phyloP scores from a whole-genome alignment of 192 early-diverging fungal genomes.

The Mortierella hygrophila region DNA sequence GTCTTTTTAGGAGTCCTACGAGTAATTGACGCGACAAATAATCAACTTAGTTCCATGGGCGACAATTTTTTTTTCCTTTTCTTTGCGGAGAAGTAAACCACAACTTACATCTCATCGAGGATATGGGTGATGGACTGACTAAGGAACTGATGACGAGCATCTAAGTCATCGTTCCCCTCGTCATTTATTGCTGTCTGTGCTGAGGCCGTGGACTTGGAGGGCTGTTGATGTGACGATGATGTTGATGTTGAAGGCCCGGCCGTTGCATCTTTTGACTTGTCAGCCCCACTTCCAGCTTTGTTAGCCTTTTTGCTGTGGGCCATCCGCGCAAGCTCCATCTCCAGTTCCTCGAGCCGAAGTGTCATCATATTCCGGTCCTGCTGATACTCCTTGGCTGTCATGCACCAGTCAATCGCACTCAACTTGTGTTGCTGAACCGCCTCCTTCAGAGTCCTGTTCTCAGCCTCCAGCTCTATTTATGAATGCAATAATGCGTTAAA shows the following conservation, averaged over 20 bases:
- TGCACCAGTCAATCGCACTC: conserved; percentile 36
- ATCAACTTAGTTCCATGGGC: background rate
- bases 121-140: conserved; percentile 40
- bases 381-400: conserved; percentile 26
- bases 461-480: conserved; percentile 9
- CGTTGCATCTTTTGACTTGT: background rate
- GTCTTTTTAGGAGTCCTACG: background rate
- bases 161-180: background rate
- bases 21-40: background rate
- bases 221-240: background rate
- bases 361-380: conserved; percentile 41
- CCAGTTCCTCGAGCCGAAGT: conserved; percentile 26
- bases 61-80: background rate
- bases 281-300: background rate
- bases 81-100: background rate
- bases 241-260: background rate
- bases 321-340: conserved; percentile 15
- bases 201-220: background rate
- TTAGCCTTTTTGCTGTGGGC: background rate
- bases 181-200: background rate
- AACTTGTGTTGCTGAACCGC: background rate
- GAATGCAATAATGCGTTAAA: background rate
- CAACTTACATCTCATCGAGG: conserved; percentile 28
- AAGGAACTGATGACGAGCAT: background rate
- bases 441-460: conserved; percentile 22